Evolutionary conservation across 495 filamentous ascomycete species (phyloP), one percentile per base, ranked within the genome.

Genomic region (Durotheca rogersii): DNA sequence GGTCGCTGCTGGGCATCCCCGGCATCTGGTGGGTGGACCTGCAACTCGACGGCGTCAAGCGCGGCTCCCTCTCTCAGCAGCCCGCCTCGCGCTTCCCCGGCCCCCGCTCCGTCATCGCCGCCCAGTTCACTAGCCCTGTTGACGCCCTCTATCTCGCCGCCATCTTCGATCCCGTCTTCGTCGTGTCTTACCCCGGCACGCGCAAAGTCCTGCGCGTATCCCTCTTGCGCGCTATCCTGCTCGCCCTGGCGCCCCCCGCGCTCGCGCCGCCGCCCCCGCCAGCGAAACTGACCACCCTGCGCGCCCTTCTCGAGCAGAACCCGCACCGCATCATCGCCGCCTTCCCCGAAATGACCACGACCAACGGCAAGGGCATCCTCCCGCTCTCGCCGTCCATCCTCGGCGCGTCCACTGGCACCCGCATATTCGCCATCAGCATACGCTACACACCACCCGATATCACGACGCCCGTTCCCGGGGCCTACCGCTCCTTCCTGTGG

Each of bases 1-100:
- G 94, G 92, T 76, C 81, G 36, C 80, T 97, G 33, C 77, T 99
- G 12, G 84, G 82, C 21, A 84, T 90, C 16, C 88, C 90, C 0
- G 91, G 91, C 14, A 84, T 96, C 29, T 97, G 93, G 92, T 97
- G 92, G 91, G 86, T 96, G 39, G 93, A 97, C 68, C 75, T 99
- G 0, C 91, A 96, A 60, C 85, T 99, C 32, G 93, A 97, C 64
- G 90, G 91, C 21, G 93, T 99, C 27, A 86, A 85, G 69, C 90
- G 89, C 74, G 93, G 93, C 75, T 73, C 74, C 6, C 66, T 81
- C 18, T 74, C 71, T 19, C 71, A 74, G 53, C 81, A 87, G 64
- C 75, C 86, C 44, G 67, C 77, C 27, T 78, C 71, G 1, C 80
- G 87, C 11, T 79, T 97, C 1, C 94, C 93, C 0, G 80, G 83